Base-by-base conservation (phyloP, 176 grass and related monocot species). In the Lolium multiflorum region DNA sequence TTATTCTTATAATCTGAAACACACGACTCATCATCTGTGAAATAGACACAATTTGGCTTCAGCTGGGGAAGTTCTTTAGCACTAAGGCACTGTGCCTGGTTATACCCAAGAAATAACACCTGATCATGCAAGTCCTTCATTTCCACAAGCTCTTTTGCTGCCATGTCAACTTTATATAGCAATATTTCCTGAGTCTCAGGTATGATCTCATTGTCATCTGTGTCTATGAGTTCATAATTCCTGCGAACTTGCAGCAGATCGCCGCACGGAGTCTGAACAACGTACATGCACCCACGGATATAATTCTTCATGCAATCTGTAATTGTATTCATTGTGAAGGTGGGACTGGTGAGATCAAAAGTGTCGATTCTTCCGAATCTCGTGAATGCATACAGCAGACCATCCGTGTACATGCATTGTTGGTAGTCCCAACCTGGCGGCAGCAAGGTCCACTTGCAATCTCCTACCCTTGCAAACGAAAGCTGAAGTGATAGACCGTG, bases 351-450 rank as follows among this genome's bases (percentile, higher is more conserved):
- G 26, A 67, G 28, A 37, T 67, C 64, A 37, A 67, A 67, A 0
- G 64, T 37, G 31, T 67, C 64, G 1, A 67, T 7, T 17, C 31
- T 28, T 67, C 64, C 64, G 22, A 37, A 67, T 15, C 64, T 67
- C 14, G 64, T 67, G 28, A 67, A 67, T 8, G 64, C 64, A 67
- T 67, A 67, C 28, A 67, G 16, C 31, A 67, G 64, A 6, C 26
- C 64, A 67, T 67, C 64, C 64, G 37, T 67, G 64, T 37, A 67
- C 13, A 67, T 37, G 64, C 64, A 67, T 7, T 67, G 14, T 67
- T 67, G 14, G 14, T 67, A 67, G 64, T 67, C 64, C 58, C n/a
- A 24, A 61, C 52, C 52, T 2, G 48, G 14, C 4, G 24, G 72
- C 22, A 76, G 24, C 72, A 12, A 54, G 13, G 24, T 76, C 72